Percentiles rank a stretch among this genome's conserved stretches.
Conservation (phyloP, 805 yeast genomes). For the Diddensiella santjacobensis region DNA sequence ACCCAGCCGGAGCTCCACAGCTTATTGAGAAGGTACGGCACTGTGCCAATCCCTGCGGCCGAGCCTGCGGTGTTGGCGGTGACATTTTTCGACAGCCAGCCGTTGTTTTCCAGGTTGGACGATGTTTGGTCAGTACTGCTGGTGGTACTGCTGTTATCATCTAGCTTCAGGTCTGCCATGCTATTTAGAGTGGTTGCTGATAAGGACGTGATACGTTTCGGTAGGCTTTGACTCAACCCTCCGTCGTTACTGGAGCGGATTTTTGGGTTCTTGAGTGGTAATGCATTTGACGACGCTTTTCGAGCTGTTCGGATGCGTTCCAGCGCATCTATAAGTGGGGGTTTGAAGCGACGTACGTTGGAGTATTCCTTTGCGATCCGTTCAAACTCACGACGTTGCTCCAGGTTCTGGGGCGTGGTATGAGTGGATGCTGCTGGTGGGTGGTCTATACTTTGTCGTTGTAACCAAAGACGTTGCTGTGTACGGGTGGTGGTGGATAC, state of each 20-base stretch:
- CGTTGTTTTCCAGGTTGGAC: background rate
- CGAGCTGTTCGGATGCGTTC: constrained; percentile 39
- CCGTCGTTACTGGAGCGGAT: constrained; percentile 3
- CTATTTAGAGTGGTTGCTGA: constrained; percentile 20
- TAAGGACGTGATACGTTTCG: constrained; percentile 18
- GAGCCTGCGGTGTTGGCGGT: constrained; percentile 17
- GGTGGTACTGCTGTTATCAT: background rate
- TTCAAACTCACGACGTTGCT: constrained; percentile 60
- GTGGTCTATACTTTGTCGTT: constrained; percentile 24
- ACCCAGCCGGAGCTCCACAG: constrained; percentile 27
- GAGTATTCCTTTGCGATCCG: constrained; percentile 69
- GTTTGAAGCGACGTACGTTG: constrained; percentile 61
- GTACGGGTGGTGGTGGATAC: constrained; percentile 43
- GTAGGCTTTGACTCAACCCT: constrained; percentile 17
- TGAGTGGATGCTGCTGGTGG: constrained; percentile 10
- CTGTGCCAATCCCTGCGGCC: constrained; percentile 16
- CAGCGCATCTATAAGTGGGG: constrained; percentile 66
- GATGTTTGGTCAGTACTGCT: background rate
- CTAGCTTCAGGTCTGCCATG: constrained; percentile 5
- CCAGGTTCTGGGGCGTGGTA: constrained; percentile 8
- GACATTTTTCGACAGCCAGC: constrained; percentile 7
- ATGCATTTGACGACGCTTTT: constrained; percentile 4
- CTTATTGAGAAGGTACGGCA: constrained; percentile 18
- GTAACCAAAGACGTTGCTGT: constrained; percentile 81
- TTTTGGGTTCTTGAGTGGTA: constrained; percentile 4